Conservation (phyloP, 139 green algal genomes). For the Chlamydomonas urium region DNA sequence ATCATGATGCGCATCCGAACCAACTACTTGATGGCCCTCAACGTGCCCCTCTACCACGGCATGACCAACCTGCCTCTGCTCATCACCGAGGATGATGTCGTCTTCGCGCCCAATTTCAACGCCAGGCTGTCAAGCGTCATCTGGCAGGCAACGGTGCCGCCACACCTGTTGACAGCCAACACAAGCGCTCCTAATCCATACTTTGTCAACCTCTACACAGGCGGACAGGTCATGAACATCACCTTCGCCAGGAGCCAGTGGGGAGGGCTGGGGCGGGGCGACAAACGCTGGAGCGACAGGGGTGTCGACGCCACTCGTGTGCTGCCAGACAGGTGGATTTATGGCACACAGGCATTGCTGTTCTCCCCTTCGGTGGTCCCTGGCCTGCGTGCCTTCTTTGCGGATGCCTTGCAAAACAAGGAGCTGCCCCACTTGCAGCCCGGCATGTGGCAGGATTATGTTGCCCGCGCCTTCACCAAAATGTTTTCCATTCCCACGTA, state of each 20-base stretch:
- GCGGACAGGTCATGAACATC: too few relatives aligned
- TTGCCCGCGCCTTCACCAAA: too few relatives aligned
- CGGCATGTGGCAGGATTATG: too few relatives aligned
- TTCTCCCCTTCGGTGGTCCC: not conserved
- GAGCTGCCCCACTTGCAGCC: too few relatives aligned
- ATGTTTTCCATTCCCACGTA: too few relatives aligned
- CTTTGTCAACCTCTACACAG: too few relatives aligned
- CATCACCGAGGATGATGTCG: not conserved
- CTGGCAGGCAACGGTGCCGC: not conserved
- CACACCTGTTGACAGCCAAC: not conserved
- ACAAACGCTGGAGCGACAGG: too few relatives aligned
- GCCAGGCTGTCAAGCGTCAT: too few relatives aligned
- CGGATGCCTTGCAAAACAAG: not conserved
- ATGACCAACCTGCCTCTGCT: not conserved
- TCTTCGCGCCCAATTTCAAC: not conserved
- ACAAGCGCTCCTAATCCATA: not conserved
- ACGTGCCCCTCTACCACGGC: not conserved
- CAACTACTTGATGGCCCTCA: slow-evolving; percentile 8
- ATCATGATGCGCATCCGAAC: too few relatives aligned
- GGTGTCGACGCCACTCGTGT: too few relatives aligned
- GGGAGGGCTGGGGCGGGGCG: too few relatives aligned
- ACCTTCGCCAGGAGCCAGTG: too few relatives aligned
- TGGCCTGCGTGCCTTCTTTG: not conserved
- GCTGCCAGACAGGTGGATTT: not conserved
- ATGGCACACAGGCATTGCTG: not conserved